Conservation (phyloP, 495 filamentous ascomycete genomes). For the Choiromyces venosus region DNA sequence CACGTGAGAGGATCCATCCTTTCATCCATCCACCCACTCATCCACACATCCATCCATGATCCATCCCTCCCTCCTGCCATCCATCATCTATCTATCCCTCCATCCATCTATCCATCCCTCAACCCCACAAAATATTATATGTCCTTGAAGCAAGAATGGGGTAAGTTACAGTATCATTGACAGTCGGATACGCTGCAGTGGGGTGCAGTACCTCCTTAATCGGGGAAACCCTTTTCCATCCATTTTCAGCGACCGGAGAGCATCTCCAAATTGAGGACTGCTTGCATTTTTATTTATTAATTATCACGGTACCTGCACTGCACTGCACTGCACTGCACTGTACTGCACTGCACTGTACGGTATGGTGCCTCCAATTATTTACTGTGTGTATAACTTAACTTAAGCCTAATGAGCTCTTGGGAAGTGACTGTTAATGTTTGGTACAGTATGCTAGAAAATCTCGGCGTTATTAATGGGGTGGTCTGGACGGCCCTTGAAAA, state of each 20-base stretch:
- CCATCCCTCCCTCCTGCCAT: too few species aligned
- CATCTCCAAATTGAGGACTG: not conserved
- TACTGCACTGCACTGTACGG: too few species aligned
- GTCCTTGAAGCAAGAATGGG: not conserved
- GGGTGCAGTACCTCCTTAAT: not conserved
- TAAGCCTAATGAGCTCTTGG: not conserved
- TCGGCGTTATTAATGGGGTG: not conserved
- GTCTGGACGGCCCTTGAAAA: not conserved
- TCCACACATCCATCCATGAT: too few species aligned
- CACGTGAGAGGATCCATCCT: not conserved
- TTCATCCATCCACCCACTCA: not conserved
- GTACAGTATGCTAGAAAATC: not conserved
- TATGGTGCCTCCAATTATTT: too few species aligned
- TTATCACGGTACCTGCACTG: not conserved
- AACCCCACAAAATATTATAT: not conserved
- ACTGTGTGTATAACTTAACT: not conserved
- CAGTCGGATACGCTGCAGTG: not conserved
- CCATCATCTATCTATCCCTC: not conserved
- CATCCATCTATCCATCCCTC: not conserved
- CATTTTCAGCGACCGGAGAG: not conserved
- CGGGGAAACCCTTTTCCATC: not conserved
- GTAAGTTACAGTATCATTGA: not conserved
- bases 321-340: too few species aligned
- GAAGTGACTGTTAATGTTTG: not conserved
- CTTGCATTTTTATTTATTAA: not conserved